These are phyloP conservation scores for Phaeomoniella chlamydospora DNA, from an alignment of 2,329 filamentous ascomycete species.

Conservation along the genomic window DNA sequence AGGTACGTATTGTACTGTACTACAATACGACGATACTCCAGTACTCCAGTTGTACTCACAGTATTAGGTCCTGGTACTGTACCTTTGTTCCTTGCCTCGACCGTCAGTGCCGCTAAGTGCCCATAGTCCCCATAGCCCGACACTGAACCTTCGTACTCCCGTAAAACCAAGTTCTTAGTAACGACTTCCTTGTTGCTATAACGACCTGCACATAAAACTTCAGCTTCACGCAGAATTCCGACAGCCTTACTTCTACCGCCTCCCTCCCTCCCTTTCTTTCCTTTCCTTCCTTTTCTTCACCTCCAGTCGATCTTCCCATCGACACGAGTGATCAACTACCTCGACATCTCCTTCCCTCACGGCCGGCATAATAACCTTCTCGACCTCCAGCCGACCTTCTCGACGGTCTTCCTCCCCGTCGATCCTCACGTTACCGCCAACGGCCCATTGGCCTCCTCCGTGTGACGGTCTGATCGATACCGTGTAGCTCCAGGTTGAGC, in stretches of 20 bases:
- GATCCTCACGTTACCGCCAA: conserved; percentile 2
- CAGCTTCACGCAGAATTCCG: too few relatives aligned
- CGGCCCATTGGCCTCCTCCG: background rate
- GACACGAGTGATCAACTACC: background rate
- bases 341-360: background rate
- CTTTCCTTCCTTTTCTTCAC: background rate
- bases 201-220: background rate
- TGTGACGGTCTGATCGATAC: background rate
- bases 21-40: too few relatives aligned
- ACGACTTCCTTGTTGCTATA: background rate
- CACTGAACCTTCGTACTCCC: too few relatives aligned
- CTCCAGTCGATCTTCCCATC: background rate
- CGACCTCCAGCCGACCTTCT: conserved; percentile 1
- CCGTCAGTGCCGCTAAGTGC: too few relatives aligned
- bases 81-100: too few relatives aligned
- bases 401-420: conserved; percentile 5
- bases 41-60: too few relatives aligned
- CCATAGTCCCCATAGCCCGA: too few relatives aligned
- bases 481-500: background rate
- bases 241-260: too few relatives aligned
- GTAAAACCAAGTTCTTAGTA: too few relatives aligned
- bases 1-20: too few relatives aligned
- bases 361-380: background rate
- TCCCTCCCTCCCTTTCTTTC: background rate
- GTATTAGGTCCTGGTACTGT: too few relatives aligned